Base-by-base conservation (phyloP, 2,329 filamentous ascomycete genomes). In the Fonsecaea erecta region DNA sequence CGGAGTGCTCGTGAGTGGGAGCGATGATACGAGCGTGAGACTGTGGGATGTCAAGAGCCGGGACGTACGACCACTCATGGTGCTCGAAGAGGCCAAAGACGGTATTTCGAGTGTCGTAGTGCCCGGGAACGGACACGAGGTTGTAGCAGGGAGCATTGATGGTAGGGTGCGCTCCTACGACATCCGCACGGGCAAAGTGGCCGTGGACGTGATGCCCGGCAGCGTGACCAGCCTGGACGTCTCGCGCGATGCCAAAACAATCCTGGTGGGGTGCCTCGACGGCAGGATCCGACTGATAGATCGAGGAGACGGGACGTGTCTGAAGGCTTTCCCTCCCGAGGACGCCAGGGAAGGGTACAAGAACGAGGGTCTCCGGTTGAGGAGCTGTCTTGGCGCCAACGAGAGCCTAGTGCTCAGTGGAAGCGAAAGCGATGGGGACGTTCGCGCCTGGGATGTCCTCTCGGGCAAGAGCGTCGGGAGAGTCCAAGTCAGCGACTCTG, bases 361-460 rank as follows among this genome's bases (percentile, higher is more conserved):
- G 71, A 96, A 95, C 74, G 85, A 85, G 67, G 87, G 88, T 53
- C 80, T 95, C 67, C 83, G 92, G n/a, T 83, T 96, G 34, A 87
- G 92, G 76, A 89, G 89, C 43, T 83, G 91, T 3, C 80, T 97
- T 62, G 93, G 91, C 0, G 84, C 86, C 32, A 88, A 85, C 68
- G 94, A 97, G 77, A 88, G 86, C 65, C 89, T 90, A 55, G 91
- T 95, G 1, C 73, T 97, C 2, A 90, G 87, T 57, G 94, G 94
- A 7, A 92, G 93, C 73, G 93, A 97, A 77, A 82, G 85, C 73
- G 82, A 89, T 66, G 90, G 90, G 1, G 82, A 83, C 72, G 78
- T 93, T 7, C 88, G 89, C 80, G 91, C 87, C 1, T 98, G 94
- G 94, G 93, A 97, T 78, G 80, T 96, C 21, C 76, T 97, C 61